Conservation (phyloP, 2,329 filamentous ascomycete species). For the Alternaria gansuensis region DNA sequence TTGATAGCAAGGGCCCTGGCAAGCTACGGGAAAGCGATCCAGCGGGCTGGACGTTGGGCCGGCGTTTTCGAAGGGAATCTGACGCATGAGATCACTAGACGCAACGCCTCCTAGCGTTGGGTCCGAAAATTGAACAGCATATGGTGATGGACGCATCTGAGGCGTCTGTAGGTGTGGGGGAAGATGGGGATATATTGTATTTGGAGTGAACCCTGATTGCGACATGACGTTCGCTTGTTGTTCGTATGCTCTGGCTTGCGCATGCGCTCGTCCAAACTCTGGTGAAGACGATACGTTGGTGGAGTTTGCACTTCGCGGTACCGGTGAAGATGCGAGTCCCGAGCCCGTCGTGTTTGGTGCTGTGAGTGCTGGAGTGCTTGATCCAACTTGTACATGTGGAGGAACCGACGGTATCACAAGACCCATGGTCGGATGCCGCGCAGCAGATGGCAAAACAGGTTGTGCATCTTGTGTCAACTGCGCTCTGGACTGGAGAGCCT, state of each 20-base stretch:
- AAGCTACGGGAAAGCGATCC: background rate
- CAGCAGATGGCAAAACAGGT: background rate
- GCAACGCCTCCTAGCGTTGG: background rate
- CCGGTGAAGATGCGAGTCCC: background rate
- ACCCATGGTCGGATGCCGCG: background rate
- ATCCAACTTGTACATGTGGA: background rate
- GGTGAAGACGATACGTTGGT: background rate
- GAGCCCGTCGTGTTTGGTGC: background rate
- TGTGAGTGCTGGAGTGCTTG: background rate
- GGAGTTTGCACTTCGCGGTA: background rate
- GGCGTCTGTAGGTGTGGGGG: background rate
- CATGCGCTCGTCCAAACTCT: background rate
- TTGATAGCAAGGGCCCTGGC: background rate
- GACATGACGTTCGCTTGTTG: background rate
- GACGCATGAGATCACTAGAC: background rate
- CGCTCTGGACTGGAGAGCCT: constrained; percentile 3
- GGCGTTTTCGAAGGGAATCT: background rate
- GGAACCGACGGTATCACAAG: background rate
- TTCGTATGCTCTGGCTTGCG: background rate
- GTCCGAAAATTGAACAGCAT: background rate
- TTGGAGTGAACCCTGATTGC: background rate
- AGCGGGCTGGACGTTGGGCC: background rate
- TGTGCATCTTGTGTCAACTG: background rate
- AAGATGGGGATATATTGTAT: background rate
- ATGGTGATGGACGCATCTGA: constrained; percentile 8